A percentile compares a stretch with the other conserved stretches of the same genome.
Conservation (phyloP, 495 filamentous ascomycete genomes). For the Xylaria telfairii region DNA sequence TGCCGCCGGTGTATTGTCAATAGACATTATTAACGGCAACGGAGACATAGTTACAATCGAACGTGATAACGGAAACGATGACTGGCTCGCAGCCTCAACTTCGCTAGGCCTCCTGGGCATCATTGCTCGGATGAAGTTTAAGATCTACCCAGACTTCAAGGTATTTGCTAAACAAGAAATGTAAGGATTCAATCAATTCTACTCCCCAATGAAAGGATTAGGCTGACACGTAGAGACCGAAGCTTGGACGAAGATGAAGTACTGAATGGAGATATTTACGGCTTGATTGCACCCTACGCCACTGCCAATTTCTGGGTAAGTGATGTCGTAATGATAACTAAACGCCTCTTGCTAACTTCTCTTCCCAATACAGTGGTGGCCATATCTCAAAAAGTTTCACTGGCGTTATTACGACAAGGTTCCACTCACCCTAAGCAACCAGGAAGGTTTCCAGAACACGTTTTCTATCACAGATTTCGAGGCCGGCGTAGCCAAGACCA, state of each 20-base stretch:
- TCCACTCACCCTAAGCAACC: slow-evolving; percentile 43
- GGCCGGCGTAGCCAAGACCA: slow-evolving; percentile 44
- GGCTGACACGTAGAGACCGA: slow-evolving; percentile 16
- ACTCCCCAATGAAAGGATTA: neutral
- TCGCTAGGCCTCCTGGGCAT: slow-evolving; percentile 53
- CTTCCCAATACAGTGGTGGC: slow-evolving; percentile 51
- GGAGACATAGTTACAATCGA: slow-evolving; percentile 49
- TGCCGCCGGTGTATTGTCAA: slow-evolving; percentile 52
- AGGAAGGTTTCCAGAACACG: slow-evolving; percentile 58
- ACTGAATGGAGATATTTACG: slow-evolving; percentile 54
- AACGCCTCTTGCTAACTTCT: neutral
- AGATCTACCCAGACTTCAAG: slow-evolving; percentile 55
- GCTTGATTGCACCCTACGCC: slow-evolving; percentile 55
- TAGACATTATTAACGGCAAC: slow-evolving; percentile 55
- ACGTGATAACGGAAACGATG: slow-evolving; percentile 47
- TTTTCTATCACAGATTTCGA: slow-evolving; percentile 55
- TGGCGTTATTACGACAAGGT: slow-evolving; percentile 57
- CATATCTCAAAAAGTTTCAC: slow-evolving; percentile 55
- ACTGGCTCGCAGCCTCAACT: slow-evolving; percentile 57
- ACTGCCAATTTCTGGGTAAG: slow-evolving; percentile 57
- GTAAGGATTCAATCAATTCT: slow-evolving; percentile 34
- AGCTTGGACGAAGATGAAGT: slow-evolving; percentile 53
- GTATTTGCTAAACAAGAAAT: slow-evolving; percentile 55
- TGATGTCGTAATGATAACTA: neutral
- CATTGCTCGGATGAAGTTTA: slow-evolving; percentile 54